Evolutionary conservation across 1,284 basidiomycete genomes (phyloP).

Genomic region (Phenoliferia sp.): DNA sequence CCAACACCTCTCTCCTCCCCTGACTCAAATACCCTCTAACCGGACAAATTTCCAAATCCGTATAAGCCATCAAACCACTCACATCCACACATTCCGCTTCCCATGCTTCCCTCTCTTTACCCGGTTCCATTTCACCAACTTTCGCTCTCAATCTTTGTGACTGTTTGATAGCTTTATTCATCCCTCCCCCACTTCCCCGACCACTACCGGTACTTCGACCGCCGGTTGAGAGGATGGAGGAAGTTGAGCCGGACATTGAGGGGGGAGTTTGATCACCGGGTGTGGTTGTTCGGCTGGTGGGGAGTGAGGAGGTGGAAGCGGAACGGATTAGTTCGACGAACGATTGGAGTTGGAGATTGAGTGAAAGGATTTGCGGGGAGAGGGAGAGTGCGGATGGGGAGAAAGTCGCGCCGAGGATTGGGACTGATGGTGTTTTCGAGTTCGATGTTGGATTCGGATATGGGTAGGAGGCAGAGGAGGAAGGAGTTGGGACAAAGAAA

Average conservation of each 20-base stretch:
- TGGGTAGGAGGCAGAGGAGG: not conserved
- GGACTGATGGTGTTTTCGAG: not conserved
- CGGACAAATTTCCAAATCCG: conserved; percentile 62
- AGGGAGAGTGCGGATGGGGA: conserved; percentile 40
- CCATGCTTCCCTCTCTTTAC: conserved; percentile 56
- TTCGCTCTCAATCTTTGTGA: conserved; percentile 57
- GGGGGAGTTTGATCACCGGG: conserved; percentile 26
- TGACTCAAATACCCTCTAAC: conserved; percentile 64
- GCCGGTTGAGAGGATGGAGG: conserved; percentile 21
- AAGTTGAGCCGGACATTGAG: conserved; percentile 21
- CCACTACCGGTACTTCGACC: conserved; percentile 16
- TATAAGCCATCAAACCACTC: conserved; percentile 68
- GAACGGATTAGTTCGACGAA: conserved; percentile 78
- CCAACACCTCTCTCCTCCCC: conserved; percentile 67
- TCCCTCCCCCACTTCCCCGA: no score
- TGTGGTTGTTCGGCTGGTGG: conserved; percentile 26
- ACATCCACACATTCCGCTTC: conserved; percentile 65
- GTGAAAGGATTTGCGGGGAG: conserved; percentile 63
- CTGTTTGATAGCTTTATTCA: conserved; percentile 34
- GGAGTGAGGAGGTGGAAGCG: conserved; percentile 54
- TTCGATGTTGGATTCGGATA: not conserved
- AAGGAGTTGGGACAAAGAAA: conserved; percentile 21
- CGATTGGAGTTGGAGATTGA: conserved; percentile 75
- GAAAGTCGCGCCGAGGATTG: conserved; percentile 18
- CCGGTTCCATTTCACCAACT: conserved; percentile 52